These are phyloP conservation scores for Pythium biforme DNA, from an alignment of 352 stramenopile genomes.

Conservation along the genomic window DNA sequence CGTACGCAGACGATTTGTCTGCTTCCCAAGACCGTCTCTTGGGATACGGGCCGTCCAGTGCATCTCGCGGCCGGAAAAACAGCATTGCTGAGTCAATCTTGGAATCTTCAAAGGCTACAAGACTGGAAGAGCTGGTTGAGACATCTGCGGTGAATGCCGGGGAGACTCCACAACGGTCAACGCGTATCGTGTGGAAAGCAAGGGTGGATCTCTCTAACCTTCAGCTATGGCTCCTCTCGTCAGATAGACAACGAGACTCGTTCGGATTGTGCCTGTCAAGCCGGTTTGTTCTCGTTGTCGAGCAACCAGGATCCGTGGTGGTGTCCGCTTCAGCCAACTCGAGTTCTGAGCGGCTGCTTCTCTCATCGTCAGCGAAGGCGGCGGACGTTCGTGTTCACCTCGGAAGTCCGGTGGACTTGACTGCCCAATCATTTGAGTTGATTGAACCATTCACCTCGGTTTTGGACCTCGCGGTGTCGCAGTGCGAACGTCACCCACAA, in stretches of 20 bases:
- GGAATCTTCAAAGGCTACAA: constrained; percentile 31
- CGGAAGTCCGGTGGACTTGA: constrained; percentile 12
- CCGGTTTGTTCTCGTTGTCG: constrained; percentile 1
- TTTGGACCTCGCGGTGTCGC: constrained; percentile 7
- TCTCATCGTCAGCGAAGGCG: constrained; percentile 24
- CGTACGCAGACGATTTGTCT: constrained; percentile 3
- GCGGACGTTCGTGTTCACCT: constrained; percentile 11
- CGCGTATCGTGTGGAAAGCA: constrained; percentile 37
- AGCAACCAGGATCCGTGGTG: not conserved
- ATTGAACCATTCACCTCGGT: constrained; percentile 18
- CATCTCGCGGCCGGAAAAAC: constrained; percentile 38
- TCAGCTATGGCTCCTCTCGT: constrained; percentile 69
- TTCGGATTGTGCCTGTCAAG: constrained; percentile 51
- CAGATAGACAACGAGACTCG: constrained; percentile 52
- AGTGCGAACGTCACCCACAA: not conserved
- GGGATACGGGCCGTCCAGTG: constrained; percentile 13
- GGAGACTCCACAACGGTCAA: constrained; percentile 3
- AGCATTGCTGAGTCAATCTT: constrained; percentile 57
- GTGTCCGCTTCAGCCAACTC: not conserved
- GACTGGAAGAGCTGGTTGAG: constrained; percentile 31
- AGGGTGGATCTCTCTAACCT: constrained; percentile 46
- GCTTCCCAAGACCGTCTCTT: constrained; percentile 18
- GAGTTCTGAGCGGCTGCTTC: not conserved
- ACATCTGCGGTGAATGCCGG: constrained; percentile 13
- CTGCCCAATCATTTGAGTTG: constrained; percentile 18